Percentiles rank a stretch among this genome's conserved stretches.
Conservation (phyloP, 306 rosid genomes). For the Vigna reflexopilosa region DNA sequence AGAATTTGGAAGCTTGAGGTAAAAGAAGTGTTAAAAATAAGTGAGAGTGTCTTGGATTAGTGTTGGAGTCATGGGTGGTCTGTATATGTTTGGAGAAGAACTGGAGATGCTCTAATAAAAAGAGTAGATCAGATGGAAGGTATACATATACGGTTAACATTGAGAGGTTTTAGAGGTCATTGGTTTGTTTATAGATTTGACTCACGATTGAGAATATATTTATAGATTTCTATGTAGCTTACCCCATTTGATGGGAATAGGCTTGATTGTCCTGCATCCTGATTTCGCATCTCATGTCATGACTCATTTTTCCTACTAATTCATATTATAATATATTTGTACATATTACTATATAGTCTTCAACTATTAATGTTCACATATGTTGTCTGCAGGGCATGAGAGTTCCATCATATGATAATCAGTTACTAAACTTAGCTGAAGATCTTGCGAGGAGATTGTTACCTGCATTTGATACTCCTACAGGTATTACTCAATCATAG, state of each 20-base stretch:
- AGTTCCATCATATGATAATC: slow-evolving; percentile 79
- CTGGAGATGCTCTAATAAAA: neutral
- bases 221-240: neutral
- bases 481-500: slow-evolving; percentile 63
- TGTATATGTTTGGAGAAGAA: neutral
- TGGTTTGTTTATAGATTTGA: neutral
- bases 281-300: slow-evolving; percentile 16
- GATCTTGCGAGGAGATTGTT: slow-evolving; percentile 89
- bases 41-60: neutral
- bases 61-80: slow-evolving; percentile 1
- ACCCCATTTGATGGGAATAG: neutral
- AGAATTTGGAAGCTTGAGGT: neutral
- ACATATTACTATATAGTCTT: slow-evolving; percentile 22
- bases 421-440: slow-evolving; percentile 83
- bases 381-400: slow-evolving; percentile 80
- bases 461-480: slow-evolving; percentile 97
- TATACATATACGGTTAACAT: neutral
- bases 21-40: neutral
- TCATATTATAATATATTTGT: neutral
- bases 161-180: neutral
- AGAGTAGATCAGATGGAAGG: neutral
- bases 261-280: slow-evolving; percentile 1
- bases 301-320: slow-evolving; percentile 5
- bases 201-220: neutral
- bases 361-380: slow-evolving; percentile 2